Base-by-base conservation (phyloP, 2,329 filamentous ascomycete genomes). In the Fusarium sambucinum region DNA sequence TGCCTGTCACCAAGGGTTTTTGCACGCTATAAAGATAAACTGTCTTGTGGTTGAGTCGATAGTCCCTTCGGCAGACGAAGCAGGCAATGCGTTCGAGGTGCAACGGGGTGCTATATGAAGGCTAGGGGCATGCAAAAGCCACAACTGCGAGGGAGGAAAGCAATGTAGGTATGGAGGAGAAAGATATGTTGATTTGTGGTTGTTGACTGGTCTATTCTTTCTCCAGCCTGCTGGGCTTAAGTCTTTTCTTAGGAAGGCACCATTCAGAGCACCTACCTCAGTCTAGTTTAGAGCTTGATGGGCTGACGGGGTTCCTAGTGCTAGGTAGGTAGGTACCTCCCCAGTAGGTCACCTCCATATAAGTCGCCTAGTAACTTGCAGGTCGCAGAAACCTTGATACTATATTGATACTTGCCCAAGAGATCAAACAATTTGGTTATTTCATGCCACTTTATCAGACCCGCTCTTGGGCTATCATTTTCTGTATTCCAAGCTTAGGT, bases 121-220 rank as follows among this genome's bases (percentile, higher is more conserved):
- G 38, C 35, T 29, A 47, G 41, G 50, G 30, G 35, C 54, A 55
- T 38, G 23, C 45, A 54, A 61, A 52, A 45, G 46, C 54, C 65
- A 65, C 64, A 25, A 35, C 37, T 68, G 59, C 25, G 45, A 68
- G 64, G 40, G 45, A 60, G 40, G 33, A 48, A 40, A 44, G 27
- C 14, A 32, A 40, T 30, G 25, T 21, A 23, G 16, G 40, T 51
- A 44, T 32, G 48, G 53, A 44, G 42, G 27, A 52, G 33, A 40
- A 33, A 48, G 33, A 40, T 17, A 32, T 61, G 45, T 51, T 40
- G 42, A 58, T 55, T 58, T 27, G 47, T 27, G 47, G 53, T 66
- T 29, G 51, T 51, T 44, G 55, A 47, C 53, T 63, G 19, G 29
- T 23, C 52, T 62, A 52, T 65, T 55, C 60, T 61, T 69, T 62